Conservation (phyloP, 176 grass and related monocot genomes). For the Triticum dicoccoides region DNA sequence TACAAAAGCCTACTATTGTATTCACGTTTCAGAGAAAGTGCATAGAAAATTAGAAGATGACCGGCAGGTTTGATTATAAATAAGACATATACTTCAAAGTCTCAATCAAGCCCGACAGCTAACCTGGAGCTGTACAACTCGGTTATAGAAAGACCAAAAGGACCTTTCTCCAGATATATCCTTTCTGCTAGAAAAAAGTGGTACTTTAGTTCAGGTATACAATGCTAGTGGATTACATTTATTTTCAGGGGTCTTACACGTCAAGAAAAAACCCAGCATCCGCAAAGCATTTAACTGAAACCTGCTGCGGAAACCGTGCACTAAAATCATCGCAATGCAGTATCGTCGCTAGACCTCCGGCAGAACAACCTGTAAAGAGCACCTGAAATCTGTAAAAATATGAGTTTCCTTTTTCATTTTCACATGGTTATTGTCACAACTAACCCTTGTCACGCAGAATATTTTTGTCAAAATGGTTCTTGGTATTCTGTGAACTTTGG, state of each 20-base stretch:
- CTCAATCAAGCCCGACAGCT: not conserved
- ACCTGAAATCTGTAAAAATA: slow-evolving; percentile 43
- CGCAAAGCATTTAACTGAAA: slow-evolving; percentile 67
- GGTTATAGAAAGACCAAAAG: slow-evolving; percentile 37
- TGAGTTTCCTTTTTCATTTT: not conserved
- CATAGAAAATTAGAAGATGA: not conserved
- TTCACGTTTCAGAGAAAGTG: not conserved
- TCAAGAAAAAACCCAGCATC: slow-evolving; percentile 88
- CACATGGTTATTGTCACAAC: not conserved
- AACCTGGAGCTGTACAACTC: slow-evolving; percentile 73
- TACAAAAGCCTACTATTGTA: not conserved
- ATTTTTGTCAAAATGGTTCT: not conserved
- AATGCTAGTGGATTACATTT: not conserved
- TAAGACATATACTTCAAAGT: not conserved
- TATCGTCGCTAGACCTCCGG: slow-evolving; percentile 62
- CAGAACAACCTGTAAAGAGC: slow-evolving; percentile 76
- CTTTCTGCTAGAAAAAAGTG: slow-evolving; percentile 33
- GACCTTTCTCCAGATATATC: slow-evolving; percentile 65
- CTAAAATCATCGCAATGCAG: slow-evolving; percentile 75
- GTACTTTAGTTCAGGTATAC: not conserved
- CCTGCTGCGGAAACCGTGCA: slow-evolving; percentile 29
- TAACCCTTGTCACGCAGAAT: not conserved
- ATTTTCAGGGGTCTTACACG: slow-evolving; percentile 36
- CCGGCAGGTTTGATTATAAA: not conserved
- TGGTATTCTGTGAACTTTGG: not conserved